phyloP scores from a whole-genome alignment of 2,329 filamentous ascomycete species.

The Fonsecaea monophora region DNA sequence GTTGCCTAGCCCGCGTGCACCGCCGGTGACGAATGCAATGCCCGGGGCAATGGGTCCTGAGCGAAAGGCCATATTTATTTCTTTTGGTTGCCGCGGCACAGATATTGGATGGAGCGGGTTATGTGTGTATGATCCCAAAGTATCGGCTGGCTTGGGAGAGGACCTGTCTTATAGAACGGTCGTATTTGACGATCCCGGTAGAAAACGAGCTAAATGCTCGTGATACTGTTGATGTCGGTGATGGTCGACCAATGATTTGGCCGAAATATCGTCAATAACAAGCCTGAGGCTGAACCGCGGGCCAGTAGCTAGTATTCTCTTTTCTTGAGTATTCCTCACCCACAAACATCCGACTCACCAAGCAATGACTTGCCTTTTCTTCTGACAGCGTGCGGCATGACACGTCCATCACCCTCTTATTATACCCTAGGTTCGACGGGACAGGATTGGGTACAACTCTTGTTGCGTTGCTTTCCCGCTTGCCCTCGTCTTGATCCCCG shows the following conservation, averaged over 20 bases:
- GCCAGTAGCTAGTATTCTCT: background rate
- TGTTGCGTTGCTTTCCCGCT: background rate
- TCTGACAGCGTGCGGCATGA: background rate
- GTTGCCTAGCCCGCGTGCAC: slow-evolving; percentile 46
- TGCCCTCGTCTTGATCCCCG: background rate
- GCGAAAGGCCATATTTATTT: slow-evolving; percentile 23
- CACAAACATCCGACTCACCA: background rate
- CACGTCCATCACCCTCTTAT: background rate
- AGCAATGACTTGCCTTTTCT: background rate
- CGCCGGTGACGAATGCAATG: slow-evolving; percentile 49
- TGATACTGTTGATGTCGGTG: background rate
- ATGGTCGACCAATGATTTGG: background rate
- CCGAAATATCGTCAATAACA: background rate
- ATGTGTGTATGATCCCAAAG: background rate
- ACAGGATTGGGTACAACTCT: background rate
- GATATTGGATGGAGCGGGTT: too few species aligned
- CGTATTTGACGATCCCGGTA: too few species aligned
- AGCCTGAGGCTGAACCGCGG: too few species aligned
- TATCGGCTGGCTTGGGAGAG: too few species aligned
- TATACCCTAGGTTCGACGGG: background rate
- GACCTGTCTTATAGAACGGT: too few species aligned
- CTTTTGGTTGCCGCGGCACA: background rate
- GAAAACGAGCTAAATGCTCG: background rate
- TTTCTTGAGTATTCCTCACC: background rate
- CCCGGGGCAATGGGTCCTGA: slow-evolving; percentile 30